phyloP scores from a whole-genome alignment of 1,284 basidiomycete species.

The Trichosporon sp. region DNA sequence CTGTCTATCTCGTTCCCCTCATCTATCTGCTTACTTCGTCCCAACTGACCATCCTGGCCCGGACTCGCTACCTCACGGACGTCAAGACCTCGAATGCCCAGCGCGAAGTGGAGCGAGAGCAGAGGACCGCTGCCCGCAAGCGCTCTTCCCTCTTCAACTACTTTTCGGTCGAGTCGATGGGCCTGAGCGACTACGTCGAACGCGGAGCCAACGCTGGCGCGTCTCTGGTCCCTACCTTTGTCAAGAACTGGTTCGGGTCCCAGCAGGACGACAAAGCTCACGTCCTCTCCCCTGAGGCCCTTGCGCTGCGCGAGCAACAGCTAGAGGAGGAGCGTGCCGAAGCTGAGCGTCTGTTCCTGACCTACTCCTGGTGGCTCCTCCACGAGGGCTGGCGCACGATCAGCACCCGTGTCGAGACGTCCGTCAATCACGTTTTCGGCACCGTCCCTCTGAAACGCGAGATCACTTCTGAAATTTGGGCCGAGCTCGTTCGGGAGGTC shows the following conservation, averaged over 20 bases:
- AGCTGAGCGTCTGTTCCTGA: slow-evolving; percentile 43
- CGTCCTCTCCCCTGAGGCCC: slow-evolving; percentile 3
- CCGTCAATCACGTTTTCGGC: slow-evolving; percentile 40
- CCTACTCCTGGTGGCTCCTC: slow-evolving; percentile 47
- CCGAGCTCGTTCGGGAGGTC: slow-evolving; percentile 34
- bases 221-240: not conserved
- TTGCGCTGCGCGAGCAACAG: slow-evolving; percentile 16
- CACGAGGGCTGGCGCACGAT: slow-evolving; percentile 45
- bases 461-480: slow-evolving; percentile 37
- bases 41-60: slow-evolving; percentile 42
- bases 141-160: slow-evolving; percentile 16
- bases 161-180: slow-evolving; percentile 32
- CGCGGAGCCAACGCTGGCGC: slow-evolving; percentile 8
- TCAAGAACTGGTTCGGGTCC: not conserved
- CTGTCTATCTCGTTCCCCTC: slow-evolving; percentile 43
- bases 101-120: slow-evolving; percentile 3
- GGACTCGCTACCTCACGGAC: slow-evolving; percentile 39
- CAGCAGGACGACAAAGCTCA: not conserved
- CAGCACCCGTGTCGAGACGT: slow-evolving; percentile 30
- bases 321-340: slow-evolving; percentile 24
- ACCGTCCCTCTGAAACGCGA: slow-evolving; percentile 43
- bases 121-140: not conserved
- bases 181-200: slow-evolving; percentile 30
- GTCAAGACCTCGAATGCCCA: slow-evolving; percentile 23
- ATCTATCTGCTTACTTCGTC: slow-evolving; percentile 45